phyloP scores from a whole-genome alignment of 768 basidiomycete species.

The Russula vinacea region DNA sequence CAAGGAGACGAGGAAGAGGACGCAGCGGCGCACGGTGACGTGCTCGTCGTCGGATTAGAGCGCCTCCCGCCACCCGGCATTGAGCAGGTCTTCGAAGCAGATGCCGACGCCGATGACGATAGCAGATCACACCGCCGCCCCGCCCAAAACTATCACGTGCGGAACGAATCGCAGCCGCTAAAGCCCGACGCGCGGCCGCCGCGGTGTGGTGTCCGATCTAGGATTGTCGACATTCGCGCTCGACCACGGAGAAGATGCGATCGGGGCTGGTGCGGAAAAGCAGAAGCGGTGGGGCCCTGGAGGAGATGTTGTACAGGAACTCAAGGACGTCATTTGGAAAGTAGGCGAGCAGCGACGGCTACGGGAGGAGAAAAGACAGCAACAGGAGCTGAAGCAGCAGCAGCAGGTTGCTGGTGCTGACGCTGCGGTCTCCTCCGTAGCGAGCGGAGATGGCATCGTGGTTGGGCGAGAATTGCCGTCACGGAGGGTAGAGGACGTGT shows the following conservation, averaged over 20 bases:
- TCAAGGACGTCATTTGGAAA: constrained; percentile 86
- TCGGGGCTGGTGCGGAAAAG: constrained; percentile 7
- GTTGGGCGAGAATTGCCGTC: neutral
- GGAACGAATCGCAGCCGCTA: constrained; percentile 64
- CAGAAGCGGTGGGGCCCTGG: constrained; percentile 55
- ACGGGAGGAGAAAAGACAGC: constrained; percentile 9
- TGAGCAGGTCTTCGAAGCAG: constrained; percentile 83
- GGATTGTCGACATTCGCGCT: neutral
- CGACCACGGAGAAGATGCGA: constrained; percentile 21
- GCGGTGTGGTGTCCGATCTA: neutral
- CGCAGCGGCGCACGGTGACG: constrained; percentile 45
- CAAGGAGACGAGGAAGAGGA: neutral
- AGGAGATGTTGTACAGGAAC: constrained; percentile 77
- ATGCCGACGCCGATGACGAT: constrained; percentile 39
- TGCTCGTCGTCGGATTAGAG: constrained; percentile 48
- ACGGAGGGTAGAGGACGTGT: constrained; percentile 11
- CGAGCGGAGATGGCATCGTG: neutral
- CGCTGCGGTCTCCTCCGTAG: neutral
- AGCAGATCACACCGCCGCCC: constrained; percentile 41
- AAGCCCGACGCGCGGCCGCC: constrained; percentile 48
- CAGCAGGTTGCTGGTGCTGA: no score
- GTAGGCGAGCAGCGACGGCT: constrained; percentile 65
- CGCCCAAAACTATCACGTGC: constrained; percentile 67
- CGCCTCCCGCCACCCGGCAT: constrained; percentile 63
- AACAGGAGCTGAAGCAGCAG: constrained; percentile 25